Conservation (phyloP, 306 rosid species). For the Urtica urens region DNA sequence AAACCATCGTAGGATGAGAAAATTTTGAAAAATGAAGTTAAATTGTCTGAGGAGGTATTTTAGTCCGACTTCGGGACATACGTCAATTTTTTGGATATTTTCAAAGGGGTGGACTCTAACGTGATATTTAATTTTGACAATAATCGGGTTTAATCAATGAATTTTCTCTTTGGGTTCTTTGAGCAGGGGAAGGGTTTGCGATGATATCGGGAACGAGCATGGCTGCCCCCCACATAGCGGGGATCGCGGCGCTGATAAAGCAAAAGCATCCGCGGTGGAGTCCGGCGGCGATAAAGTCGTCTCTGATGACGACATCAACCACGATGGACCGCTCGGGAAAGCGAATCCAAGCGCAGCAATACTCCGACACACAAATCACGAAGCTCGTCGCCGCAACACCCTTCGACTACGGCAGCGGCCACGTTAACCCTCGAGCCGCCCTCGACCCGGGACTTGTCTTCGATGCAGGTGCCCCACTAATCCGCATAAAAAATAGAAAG, state of each 20-base stretch:
- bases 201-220: slow-evolving; percentile 99
- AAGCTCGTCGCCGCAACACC: slow-evolving; percentile 73
- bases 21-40: too few species aligned
- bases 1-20: too few species aligned
- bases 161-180: slow-evolving; percentile 6
- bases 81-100: too few species aligned
- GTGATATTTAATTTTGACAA: too few species aligned
- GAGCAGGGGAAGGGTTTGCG: slow-evolving; percentile 87
- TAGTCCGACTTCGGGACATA: too few species aligned
- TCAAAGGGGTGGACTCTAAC: too few species aligned
- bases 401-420: slow-evolving; percentile 97
- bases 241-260: slow-evolving; percentile 95
- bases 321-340: slow-evolving; percentile 81
- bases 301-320: slow-evolving; percentile 92
- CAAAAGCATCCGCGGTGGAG: slow-evolving; percentile 98
- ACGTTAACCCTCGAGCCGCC: slow-evolving; percentile 92
- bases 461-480: slow-evolving; percentile 88
- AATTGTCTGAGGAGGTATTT: too few species aligned
- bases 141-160: too few species aligned
- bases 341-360: slow-evolving; percentile 85
- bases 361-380: slow-evolving; percentile 70
- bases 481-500: too few species aligned
- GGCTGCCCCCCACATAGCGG: slow-evolving; percentile 99
- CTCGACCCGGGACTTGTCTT: slow-evolving; percentile 95
- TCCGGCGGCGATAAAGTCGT: slow-evolving; percentile 98